Conservation (phyloP, 2,329 filamentous ascomycete genomes). For the Colletotrichum euphorbiae region DNA sequence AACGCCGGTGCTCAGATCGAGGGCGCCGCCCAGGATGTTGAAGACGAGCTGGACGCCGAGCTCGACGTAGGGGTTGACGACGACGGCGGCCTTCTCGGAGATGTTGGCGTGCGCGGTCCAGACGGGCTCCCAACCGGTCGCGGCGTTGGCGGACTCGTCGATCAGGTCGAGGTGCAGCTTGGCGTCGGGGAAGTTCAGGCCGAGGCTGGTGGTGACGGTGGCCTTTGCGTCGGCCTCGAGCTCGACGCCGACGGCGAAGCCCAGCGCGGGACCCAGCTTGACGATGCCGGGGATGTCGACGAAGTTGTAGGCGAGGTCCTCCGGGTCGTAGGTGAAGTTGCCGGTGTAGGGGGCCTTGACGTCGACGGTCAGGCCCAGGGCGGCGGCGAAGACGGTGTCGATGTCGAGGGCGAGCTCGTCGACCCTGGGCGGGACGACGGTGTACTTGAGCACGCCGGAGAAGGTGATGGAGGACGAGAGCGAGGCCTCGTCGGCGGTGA, state of each 20-base stretch:
- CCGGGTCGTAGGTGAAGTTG: constrained; percentile 38
- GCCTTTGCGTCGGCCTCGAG: constrained; percentile 34
- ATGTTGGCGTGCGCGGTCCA: constrained; percentile 47
- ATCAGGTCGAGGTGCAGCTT: constrained; percentile 46
- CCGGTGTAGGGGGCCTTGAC: constrained; percentile 39
- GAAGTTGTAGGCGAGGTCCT: constrained; percentile 39
- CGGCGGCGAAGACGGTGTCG: constrained; percentile 41
- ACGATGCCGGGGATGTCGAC: constrained; percentile 40
- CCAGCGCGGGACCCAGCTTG: constrained; percentile 35
- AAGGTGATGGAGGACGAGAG: constrained; percentile 42
- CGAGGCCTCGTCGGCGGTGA: constrained; percentile 42
- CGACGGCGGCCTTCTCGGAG: constrained; percentile 41
- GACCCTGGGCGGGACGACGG: constrained; percentile 39
- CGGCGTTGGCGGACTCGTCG: constrained; percentile 43
- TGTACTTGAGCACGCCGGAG: constrained; percentile 42
- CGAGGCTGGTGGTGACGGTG: constrained; percentile 40
- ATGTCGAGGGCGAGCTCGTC: constrained; percentile 43
- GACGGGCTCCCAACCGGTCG: constrained; percentile 46
- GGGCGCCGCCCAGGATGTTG: constrained; percentile 43
- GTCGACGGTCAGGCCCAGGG: constrained; percentile 40
- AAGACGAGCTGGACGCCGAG: constrained; percentile 42
- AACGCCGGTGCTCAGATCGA: constrained; percentile 45
- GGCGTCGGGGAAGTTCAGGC: constrained; percentile 41
- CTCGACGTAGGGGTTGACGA: constrained; percentile 44
- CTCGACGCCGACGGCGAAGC: constrained; percentile 39